phyloP scores from a whole-genome alignment of 768 basidiomycete genomes.

The Dacryopinax spathularia region DNA sequence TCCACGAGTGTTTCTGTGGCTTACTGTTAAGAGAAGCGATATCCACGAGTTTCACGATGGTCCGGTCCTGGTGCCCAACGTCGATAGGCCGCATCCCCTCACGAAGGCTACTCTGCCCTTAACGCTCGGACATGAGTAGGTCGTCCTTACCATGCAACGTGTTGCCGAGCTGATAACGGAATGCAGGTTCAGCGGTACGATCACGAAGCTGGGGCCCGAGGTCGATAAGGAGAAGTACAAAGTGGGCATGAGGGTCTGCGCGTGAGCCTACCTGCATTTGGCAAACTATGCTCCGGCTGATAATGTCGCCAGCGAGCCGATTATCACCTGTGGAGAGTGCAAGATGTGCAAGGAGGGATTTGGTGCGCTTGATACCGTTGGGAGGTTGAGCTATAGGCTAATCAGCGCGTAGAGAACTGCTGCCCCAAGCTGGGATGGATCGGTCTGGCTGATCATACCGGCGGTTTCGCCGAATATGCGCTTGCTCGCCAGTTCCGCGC shows the following conservation, averaged over 20 bases:
- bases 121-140: conserved; percentile 35
- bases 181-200: conserved; percentile 8
- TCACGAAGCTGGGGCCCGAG: conserved; percentile 20
- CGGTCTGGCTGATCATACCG: conserved; percentile 16
- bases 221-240: conserved; percentile 25
- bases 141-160: background rate
- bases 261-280: conserved; percentile 3
- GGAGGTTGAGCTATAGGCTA: conserved; percentile 19
- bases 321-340: conserved; percentile 29
- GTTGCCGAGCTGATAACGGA: background rate
- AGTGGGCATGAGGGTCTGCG: conserved; percentile 26
- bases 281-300: background rate
- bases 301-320: conserved; percentile 26
- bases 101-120: conserved; percentile 31
- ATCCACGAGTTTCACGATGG: conserved; percentile 30
- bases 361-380: background rate
- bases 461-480: conserved; percentile 34
- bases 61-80: conserved; percentile 22
- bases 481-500: conserved; percentile 25
- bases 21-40: conserved; percentile 30
- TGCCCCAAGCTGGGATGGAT: conserved; percentile 13
- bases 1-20: conserved; percentile 18
- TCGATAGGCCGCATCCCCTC: conserved; percentile 24
- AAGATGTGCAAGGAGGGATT: conserved; percentile 17
- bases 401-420: conserved; percentile 22